A percentile compares a stretch with the other conserved stretches of the same genome.
Conservation (phyloP, 768 basidiomycete species). For the Serendipita sp. region DNA sequence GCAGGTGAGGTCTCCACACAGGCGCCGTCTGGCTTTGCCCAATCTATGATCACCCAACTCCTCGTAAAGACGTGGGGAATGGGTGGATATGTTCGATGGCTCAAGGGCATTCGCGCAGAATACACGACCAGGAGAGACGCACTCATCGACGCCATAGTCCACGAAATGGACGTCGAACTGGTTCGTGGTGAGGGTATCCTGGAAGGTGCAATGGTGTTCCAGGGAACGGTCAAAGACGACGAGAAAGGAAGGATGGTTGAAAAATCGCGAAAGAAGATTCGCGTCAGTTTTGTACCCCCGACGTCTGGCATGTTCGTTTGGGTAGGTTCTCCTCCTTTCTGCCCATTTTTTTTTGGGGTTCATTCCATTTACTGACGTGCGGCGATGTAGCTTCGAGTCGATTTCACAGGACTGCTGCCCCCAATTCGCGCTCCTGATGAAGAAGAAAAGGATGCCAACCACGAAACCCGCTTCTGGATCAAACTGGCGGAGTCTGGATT, state of each 20-base stretch:
- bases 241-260: constrained; percentile 12
- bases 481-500: constrained; percentile 45
- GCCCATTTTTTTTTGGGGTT: background rate
- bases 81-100: constrained; percentile 62
- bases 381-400: constrained; percentile 22
- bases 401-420: constrained; percentile 41
- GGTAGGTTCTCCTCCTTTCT: constrained; percentile 23
- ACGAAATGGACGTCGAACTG: constrained; percentile 42
- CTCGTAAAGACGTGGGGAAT: constrained; percentile 46
- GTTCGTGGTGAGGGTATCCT: constrained; percentile 18
- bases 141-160: constrained; percentile 45
- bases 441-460: constrained; percentile 18
- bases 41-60: constrained; percentile 42
- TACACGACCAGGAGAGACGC: constrained; percentile 44
- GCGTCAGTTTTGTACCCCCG: constrained; percentile 61
- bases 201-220: constrained; percentile 28
- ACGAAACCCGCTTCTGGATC: constrained; percentile 42
- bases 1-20: constrained; percentile 53
- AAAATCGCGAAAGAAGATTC: constrained; percentile 14
- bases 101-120: constrained; percentile 44
- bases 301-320: constrained; percentile 70
- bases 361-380: constrained; percentile 24
- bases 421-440: constrained; percentile 19
- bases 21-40: constrained; percentile 38
- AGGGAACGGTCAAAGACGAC: constrained; percentile 15